A percentile compares a stretch with the other conserved stretches of the same genome.
Conservation (phyloP, 805 yeast species). For the Metschnikowia aberdeeniae region DNA sequence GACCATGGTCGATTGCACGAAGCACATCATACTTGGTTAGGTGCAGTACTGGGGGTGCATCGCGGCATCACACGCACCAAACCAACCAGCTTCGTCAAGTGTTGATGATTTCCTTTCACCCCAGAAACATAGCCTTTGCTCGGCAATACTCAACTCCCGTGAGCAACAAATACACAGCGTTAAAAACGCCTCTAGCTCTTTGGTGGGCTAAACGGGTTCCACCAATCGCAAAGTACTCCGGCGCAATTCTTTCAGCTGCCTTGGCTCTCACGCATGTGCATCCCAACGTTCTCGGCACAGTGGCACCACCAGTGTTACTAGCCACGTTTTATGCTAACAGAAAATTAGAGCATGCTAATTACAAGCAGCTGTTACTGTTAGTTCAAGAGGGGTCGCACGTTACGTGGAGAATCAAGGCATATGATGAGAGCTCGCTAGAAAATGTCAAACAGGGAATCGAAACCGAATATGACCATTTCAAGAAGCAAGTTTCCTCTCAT, state of each 20-base stretch:
- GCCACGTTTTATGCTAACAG: constrained; percentile 24
- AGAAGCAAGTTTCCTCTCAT: constrained; percentile 23
- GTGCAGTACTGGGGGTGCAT: too few species aligned
- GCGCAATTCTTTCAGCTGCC: constrained; percentile 24
- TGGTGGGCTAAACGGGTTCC: constrained; percentile 29
- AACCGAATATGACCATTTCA: constrained; percentile 34
- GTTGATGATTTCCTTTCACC: too few species aligned
- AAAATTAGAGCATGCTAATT: constrained; percentile 12
- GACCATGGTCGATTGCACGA: too few species aligned
- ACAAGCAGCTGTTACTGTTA: constrained; percentile 15
- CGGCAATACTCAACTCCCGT: constrained; percentile 25
- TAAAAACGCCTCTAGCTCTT: constrained; percentile 20
- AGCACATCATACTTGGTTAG: too few species aligned
- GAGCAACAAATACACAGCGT: constrained; percentile 28
- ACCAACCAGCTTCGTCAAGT: too few species aligned
- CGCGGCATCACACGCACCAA: too few species aligned
- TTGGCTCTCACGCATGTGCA: constrained; percentile 30
- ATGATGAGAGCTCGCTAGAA: constrained; percentile 30
- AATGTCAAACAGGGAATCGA: constrained; percentile 35
- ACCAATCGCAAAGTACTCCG: constrained; percentile 25
- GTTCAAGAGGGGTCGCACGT: constrained; percentile 6
- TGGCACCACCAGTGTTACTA: constrained; percentile 34
- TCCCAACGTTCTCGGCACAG: constrained; percentile 32
- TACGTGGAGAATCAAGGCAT: constrained; percentile 18
- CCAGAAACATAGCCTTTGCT: neutral